Evolutionary conservation across 2,329 filamentous ascomycete genomes (phyloP).

Genomic region (Claviceps monticola): DNA sequence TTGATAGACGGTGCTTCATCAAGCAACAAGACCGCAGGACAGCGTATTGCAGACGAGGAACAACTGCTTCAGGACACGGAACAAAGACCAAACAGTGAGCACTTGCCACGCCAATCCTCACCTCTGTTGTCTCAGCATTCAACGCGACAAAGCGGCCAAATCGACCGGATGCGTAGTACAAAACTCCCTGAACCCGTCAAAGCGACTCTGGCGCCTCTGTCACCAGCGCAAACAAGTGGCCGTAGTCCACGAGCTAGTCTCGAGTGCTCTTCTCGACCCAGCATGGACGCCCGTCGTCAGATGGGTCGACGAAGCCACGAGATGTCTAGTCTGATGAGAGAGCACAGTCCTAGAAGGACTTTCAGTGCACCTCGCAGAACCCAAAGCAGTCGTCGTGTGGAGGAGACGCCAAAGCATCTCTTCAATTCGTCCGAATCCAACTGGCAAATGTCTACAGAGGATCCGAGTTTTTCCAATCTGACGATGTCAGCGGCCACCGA

Average conservation of each 20-base stretch:
- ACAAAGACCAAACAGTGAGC: background rate
- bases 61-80: constrained; percentile 2
- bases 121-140: constrained; percentile 8
- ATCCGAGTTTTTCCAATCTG: constrained; percentile 57
- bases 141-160: constrained; percentile 9
- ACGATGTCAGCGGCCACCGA: constrained; percentile 53
- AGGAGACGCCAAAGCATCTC: constrained; percentile 30
- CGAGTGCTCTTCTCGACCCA: constrained; percentile 34
- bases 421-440: constrained; percentile 62
- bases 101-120: background rate
- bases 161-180: constrained; percentile 21
- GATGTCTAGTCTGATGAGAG: constrained; percentile 27
- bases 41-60: constrained; percentile 9
- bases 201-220: constrained; percentile 44
- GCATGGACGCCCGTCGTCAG: constrained; percentile 38
- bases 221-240: constrained; percentile 25
- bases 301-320: constrained; percentile 39
- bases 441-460: constrained; percentile 56
- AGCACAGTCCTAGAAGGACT: constrained; percentile 40
- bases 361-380: constrained; percentile 46
- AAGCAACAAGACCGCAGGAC: constrained; percentile 19
- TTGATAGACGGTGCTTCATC: constrained; percentile 51
- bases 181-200: constrained; percentile 43
- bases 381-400: constrained; percentile 31
- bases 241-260: constrained; percentile 41